phyloP scores from a whole-genome alignment of 805 yeast genomes.

The Wickerhamomyces sydowiorum region DNA sequence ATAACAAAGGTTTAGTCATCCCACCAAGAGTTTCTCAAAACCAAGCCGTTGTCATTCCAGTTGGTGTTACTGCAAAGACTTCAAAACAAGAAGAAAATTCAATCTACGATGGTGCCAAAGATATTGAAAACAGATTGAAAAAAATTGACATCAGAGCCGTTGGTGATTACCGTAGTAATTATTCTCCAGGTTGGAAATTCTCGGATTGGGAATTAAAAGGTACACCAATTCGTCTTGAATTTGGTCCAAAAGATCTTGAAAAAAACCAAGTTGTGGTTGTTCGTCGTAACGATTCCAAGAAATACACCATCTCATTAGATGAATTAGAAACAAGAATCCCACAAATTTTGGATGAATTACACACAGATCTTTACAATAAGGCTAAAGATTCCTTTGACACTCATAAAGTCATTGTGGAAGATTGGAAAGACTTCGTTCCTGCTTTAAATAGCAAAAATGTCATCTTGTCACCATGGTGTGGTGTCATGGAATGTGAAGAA shows the following conservation, averaged over 20 bases:
- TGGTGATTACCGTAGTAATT: constrained; percentile 88
- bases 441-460: constrained; percentile 87
- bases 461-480: constrained; percentile 97
- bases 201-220: constrained; percentile 97
- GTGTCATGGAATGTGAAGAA: constrained; percentile 89
- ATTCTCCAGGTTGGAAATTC: constrained; percentile 98
- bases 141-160: constrained; percentile 65
- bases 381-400: constrained; percentile 82
- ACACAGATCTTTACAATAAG: constrained; percentile 59
- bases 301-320: constrained; percentile 58
- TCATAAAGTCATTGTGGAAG: constrained; percentile 76
- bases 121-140: constrained; percentile 57
- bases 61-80: constrained; percentile 88
- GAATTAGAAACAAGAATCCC: constrained; percentile 66
- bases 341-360: constrained; percentile 76
- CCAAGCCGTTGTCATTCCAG: constrained; percentile 92
- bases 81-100: constrained; percentile 65
- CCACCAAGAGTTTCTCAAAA: constrained; percentile 95
- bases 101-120: constrained; percentile 64
- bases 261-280: constrained; percentile 79
- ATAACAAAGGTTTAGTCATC: constrained; percentile 94
- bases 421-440: constrained; percentile 91
- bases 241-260: constrained; percentile 93
- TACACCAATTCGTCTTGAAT: constrained; percentile 86
- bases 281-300: constrained; percentile 85